phyloP scores from a whole-genome alignment of 768 basidiomycete genomes.

The Omphalotus guepiniiformis region DNA sequence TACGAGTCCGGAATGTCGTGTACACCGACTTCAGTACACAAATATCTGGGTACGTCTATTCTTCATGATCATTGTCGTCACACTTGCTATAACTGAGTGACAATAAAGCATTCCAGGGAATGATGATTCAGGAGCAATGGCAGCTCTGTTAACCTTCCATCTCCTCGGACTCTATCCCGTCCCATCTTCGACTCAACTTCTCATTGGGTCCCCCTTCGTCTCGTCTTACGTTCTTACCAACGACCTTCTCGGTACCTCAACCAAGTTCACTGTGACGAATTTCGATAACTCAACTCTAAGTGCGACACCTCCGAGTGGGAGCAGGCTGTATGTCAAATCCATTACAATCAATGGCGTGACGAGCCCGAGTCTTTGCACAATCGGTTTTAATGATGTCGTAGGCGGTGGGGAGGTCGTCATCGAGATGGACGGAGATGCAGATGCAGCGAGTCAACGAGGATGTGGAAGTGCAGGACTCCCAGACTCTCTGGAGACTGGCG shows the following conservation, averaged over 20 bases:
- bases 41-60: conserved; percentile 34
- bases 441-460: conserved; percentile 29
- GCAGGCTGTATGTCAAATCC: conserved; percentile 39
- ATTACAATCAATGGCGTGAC: conserved; percentile 37
- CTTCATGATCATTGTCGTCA: neutral
- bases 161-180: conserved; percentile 49
- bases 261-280: conserved; percentile 35
- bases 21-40: conserved; percentile 43
- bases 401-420: conserved; percentile 43
- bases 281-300: conserved; percentile 36
- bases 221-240: conserved; percentile 41
- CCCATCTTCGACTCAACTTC: conserved; percentile 39
- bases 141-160: conserved; percentile 44
- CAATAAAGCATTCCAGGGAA: conserved; percentile 45
- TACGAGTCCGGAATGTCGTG: conserved; percentile 40
- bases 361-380: conserved; percentile 37
- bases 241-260: conserved; percentile 32
- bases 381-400: conserved; percentile 39
- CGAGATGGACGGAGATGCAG: conserved; percentile 36
- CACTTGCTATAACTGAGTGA: neutral
- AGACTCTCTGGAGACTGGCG: conserved; percentile 36
- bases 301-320: conserved; percentile 34
- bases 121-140: conserved; percentile 53
- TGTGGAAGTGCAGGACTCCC: conserved; percentile 35
- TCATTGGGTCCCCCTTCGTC: conserved; percentile 44